These are phyloP conservation scores for Nannizziopsis barbatae DNA, from an alignment of 2,329 filamentous ascomycete genomes.

Conservation along the genomic window DNA sequence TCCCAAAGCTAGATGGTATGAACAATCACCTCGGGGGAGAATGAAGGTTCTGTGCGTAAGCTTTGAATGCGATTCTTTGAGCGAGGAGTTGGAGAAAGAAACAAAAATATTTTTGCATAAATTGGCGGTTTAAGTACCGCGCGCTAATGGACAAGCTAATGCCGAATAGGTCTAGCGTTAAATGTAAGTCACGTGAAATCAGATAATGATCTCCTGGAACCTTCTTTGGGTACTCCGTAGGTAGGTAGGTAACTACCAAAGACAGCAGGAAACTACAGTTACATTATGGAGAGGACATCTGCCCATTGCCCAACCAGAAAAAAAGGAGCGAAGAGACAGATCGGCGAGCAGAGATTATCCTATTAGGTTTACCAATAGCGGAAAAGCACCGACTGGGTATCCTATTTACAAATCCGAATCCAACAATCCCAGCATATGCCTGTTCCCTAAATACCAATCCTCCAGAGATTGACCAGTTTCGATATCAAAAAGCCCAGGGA, in stretches of 20 bases:
- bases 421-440: constrained; percentile 53
- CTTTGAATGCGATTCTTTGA: constrained; percentile 99
- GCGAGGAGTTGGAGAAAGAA: constrained; percentile 64
- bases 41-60: constrained; percentile 58
- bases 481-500: constrained; percentile 14
- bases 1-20: constrained; percentile 68
- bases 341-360: no score
- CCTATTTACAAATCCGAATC: constrained; percentile 43
- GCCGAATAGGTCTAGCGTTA: no score
- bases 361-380: background rate
- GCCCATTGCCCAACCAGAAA: no score
- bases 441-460: constrained; percentile 56
- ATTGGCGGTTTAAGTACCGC: background rate
- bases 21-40: constrained; percentile 25
- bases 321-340: no score
- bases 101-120: constrained; percentile 17
- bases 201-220: no score
- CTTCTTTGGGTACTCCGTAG: no score
- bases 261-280: no score
- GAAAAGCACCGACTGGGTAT: background rate
- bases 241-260: no score
- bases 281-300: no score
- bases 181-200: no score
- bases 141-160: no score
- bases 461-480: constrained; percentile 41